Percentiles rank a stretch among this genome's conserved stretches.
Evolutionary conservation across 2,329 filamentous ascomycete genomes (phyloP).

Genomic region (Diaporthe sp.): DNA sequence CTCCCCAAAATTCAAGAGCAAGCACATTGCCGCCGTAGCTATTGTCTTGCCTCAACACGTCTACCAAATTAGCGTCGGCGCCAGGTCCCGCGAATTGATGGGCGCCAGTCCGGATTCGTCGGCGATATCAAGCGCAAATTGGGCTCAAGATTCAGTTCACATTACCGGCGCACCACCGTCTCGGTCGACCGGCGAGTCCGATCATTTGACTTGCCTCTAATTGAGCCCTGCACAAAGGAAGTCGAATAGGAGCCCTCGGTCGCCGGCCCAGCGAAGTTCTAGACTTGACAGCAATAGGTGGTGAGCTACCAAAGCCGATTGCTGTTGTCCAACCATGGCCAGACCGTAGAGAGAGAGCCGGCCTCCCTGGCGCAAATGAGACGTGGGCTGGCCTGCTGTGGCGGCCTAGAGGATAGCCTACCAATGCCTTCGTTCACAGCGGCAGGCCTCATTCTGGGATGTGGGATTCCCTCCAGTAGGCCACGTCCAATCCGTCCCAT

Average conservation of each 20-base stretch:
- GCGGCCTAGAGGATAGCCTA: neutral
- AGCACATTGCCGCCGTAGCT: neutral
- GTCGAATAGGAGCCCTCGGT: neutral
- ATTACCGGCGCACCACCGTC: neutral
- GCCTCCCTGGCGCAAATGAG: neutral
- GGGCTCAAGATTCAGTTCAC: neutral
- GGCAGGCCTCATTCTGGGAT: neutral
- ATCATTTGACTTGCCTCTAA: neutral
- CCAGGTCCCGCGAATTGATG: neutral
- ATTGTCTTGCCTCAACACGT: neutral
- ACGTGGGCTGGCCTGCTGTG: constrained; percentile 6
- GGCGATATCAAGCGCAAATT: neutral
- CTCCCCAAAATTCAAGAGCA: neutral
- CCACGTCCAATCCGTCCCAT: constrained; percentile 7
- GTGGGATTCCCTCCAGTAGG: neutral
- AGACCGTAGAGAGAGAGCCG: neutral
- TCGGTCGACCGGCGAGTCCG: neutral
- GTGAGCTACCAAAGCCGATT: neutral
- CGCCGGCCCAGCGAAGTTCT: neutral
- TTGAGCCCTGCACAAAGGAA: neutral
- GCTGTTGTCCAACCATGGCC: constrained; percentile 1
- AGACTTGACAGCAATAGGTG: neutral
- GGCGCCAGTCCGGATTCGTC: neutral
- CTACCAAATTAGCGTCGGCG: constrained; percentile 1
- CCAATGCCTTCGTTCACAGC: neutral